phyloP scores from a whole-genome alignment of 1,284 basidiomycete genomes.

The Apiotrichum brassicae region DNA sequence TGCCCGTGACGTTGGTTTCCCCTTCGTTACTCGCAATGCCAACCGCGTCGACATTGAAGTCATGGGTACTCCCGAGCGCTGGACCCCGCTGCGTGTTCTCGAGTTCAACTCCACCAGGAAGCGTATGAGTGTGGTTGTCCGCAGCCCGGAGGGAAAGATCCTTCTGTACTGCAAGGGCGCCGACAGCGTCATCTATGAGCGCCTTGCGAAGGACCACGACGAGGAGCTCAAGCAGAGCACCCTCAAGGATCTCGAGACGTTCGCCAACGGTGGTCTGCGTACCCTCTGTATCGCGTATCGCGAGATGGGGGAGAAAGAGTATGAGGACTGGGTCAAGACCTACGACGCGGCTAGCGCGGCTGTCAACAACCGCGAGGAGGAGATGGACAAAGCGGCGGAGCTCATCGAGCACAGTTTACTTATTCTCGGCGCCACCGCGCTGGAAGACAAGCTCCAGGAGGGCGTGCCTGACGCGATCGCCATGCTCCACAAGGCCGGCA shows the following conservation, averaged over 20 bases:
- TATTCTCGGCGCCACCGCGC: conserved; percentile 86
- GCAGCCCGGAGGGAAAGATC: conserved; percentile 71
- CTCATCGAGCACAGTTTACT: conserved; percentile 71
- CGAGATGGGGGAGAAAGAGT: conserved; percentile 75
- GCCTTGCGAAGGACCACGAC: conserved; percentile 70
- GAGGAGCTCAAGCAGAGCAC: conserved; percentile 68
- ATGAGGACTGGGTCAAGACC: conserved; percentile 66
- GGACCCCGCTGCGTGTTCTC: conserved; percentile 70
- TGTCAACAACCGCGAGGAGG: conserved; percentile 74
- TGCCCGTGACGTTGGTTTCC: conserved; percentile 87
- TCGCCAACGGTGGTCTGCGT: conserved; percentile 85
- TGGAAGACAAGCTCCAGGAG: conserved; percentile 95
- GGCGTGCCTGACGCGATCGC: conserved; percentile 96
- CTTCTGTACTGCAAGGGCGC: conserved; percentile 94
- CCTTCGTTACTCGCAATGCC: conserved; percentile 73
- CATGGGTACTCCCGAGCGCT: conserved; percentile 77
- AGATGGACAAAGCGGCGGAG: conserved; percentile 81
- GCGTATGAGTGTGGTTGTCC: conserved; percentile 84
- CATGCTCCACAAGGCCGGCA: conserved; percentile 81
- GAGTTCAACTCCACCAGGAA: conserved; percentile 93
- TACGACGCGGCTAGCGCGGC: conserved; percentile 76
- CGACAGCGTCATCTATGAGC: conserved; percentile 86
- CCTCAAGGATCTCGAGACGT: conserved; percentile 78
- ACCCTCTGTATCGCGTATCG: conserved; percentile 87
- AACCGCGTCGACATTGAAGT: conserved; percentile 81